A percentile compares a stretch with the other conserved stretches of the same genome.
These are phyloP conservation scores for Umbelopsis isabellina DNA, from an alignment of 192 early-diverging fungal genomes.

Conservation along the genomic window DNA sequence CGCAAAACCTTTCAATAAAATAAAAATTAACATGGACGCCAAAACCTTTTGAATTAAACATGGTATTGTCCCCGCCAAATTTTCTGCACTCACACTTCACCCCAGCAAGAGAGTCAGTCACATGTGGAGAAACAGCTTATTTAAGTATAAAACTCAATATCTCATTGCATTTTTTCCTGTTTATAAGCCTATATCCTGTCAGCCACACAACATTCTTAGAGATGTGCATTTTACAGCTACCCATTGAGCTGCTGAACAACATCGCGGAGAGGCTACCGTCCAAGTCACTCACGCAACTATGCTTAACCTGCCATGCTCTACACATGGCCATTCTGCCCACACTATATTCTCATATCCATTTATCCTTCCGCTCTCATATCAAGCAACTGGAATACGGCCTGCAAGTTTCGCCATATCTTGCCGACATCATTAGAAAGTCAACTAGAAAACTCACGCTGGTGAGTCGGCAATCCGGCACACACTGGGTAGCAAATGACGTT, in stretches of 20 bases:
- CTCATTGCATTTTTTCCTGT: constrained; percentile 6
- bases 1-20: neutral
- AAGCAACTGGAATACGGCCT: constrained; percentile 18
- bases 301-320: constrained; percentile 4
- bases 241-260: constrained; percentile 25
- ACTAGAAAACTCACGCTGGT: constrained; percentile 22
- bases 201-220: neutral
- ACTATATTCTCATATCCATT: constrained; percentile 26
- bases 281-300: constrained; percentile 20
- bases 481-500: constrained; percentile 25
- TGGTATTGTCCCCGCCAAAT: too few species aligned
- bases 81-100: too few species aligned
- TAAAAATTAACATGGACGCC: neutral
- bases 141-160: neutral
- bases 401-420: constrained; percentile 13
- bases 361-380: constrained; percentile 19
- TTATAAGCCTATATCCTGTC: constrained; percentile 8
- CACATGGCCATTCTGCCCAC: constrained; percentile 14
- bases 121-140: neutral
- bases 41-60: too few species aligned
- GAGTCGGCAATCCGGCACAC: constrained; percentile 17
- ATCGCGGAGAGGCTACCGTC: constrained; percentile 11
- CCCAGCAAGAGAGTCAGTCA: constrained; percentile 13
- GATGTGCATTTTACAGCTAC: constrained; percentile 9
- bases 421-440: neutral